These are phyloP conservation scores for Cyberlindnera nakhonratchasimensis DNA, from an alignment of 805 yeast species.

Conservation along the genomic window DNA sequence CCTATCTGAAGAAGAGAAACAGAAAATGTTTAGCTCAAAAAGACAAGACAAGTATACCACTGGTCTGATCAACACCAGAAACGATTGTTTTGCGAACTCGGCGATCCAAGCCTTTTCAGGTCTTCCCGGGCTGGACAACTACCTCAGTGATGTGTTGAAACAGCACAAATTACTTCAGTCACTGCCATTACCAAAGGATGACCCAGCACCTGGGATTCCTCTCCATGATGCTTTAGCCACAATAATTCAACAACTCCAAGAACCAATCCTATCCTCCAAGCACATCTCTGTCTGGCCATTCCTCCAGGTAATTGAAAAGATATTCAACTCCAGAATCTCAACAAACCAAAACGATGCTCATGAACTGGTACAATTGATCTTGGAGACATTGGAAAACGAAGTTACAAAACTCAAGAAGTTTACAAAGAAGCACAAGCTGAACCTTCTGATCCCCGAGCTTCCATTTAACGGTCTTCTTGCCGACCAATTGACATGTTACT, in stretches of 20 bases:
- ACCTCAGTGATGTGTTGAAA: conserved; percentile 40
- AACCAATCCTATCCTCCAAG: conserved; percentile 49
- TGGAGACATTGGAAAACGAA: conserved; percentile 77
- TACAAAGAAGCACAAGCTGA: conserved; percentile 18
- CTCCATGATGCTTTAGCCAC: conserved; percentile 56
- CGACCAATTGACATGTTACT: conserved; percentile 66
- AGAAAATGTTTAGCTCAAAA: conserved; percentile 36
- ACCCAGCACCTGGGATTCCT: conserved; percentile 39
- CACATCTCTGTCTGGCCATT: conserved; percentile 77
- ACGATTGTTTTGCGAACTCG: conserved; percentile 92
- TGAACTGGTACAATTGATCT: conserved; percentile 75
- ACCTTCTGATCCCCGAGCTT: conserved; percentile 48
- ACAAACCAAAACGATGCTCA: conserved; percentile 93
- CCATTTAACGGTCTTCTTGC: conserved; percentile 71
- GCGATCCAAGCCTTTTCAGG: conserved; percentile 77
- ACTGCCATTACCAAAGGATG: conserved; percentile 15
- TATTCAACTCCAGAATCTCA: conserved; percentile 71
- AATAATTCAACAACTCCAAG: conserved; percentile 55
- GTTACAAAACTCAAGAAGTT: conserved; percentile 40
- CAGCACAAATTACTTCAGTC: conserved; percentile 22
- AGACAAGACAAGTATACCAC: conserved; percentile 75
- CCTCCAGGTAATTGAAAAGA: conserved; percentile 64
- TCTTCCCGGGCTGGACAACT: conserved; percentile 53
- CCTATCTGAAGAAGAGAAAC: conserved; percentile 20
- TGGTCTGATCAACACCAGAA: conserved; percentile 76